Percentiles rank a stretch among this genome's conserved stretches.
Conservation (phyloP, 1,284 basidiomycete species). For the Boletus holoroseus region DNA sequence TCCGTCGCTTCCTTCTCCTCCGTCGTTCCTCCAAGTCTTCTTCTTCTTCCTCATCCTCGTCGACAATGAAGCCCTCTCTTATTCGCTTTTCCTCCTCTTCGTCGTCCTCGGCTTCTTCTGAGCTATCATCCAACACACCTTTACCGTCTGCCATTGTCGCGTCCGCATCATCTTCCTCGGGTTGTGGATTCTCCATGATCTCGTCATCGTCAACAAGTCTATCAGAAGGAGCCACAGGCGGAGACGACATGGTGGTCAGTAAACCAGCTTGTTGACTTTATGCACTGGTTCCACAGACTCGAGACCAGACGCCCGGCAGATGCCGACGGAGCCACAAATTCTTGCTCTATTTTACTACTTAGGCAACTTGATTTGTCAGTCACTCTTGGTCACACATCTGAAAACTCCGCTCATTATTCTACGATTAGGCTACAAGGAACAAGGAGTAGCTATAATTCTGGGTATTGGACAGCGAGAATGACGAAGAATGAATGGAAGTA, state of each 20-base stretch:
- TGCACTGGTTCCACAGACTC: slow-evolving; percentile 1
- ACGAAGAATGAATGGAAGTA: background rate
- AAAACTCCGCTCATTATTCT: background rate
- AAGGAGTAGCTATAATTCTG: background rate
- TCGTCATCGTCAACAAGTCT: slow-evolving; percentile 44
- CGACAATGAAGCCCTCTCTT: slow-evolving; percentile 80
- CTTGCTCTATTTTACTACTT: background rate
- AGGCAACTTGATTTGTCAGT: no score
- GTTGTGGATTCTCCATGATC: slow-evolving; percentile 49
- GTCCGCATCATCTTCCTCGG: slow-evolving; percentile 51
- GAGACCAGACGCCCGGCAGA: slow-evolving; percentile 14
- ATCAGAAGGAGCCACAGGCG: slow-evolving; percentile 34
- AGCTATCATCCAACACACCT: slow-evolving; percentile 68
- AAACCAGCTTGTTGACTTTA: slow-evolving; percentile 14
- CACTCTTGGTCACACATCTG: background rate
- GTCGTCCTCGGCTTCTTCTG: slow-evolving; percentile 80
- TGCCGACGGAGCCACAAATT: slow-evolving; percentile 30
- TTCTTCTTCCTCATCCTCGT: slow-evolving; percentile 70
- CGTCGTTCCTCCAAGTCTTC: slow-evolving; percentile 58
- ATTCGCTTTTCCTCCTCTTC: slow-evolving; percentile 73
- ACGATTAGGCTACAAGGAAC: background rate
- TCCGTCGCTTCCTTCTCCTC: slow-evolving; percentile 57
- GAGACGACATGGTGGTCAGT: slow-evolving; percentile 51
- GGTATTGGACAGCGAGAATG: background rate
- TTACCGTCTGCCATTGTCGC: slow-evolving; percentile 42